Percentiles rank a stretch among this genome's conserved stretches.
These are phyloP conservation scores for Paulownia fortunei DNA, from an alignment of 257 asterid species.

Conservation along the genomic window DNA sequence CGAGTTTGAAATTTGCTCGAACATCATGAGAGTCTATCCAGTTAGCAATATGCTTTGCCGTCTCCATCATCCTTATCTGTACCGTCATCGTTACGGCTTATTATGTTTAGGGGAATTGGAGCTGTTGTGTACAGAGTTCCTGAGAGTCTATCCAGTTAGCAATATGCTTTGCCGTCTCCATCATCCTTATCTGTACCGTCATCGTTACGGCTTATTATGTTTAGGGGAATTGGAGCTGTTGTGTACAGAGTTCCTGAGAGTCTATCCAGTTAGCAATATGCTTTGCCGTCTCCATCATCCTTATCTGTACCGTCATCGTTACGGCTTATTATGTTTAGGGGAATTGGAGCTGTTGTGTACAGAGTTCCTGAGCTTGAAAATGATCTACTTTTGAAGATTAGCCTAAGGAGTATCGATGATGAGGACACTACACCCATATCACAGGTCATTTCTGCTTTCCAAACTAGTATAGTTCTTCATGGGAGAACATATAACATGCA, in stretches of 20 bases:
- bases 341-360: conserved; percentile 88
- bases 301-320: not conserved
- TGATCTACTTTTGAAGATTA: conserved; percentile 65
- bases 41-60: not conserved
- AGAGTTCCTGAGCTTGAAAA: conserved; percentile 78
- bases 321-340: conserved; percentile 47
- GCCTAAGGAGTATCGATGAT: conserved; percentile 69
- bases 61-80: not conserved
- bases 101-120: conserved; percentile 58
- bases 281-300: not conserved
- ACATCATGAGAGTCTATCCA: not conserved
- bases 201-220: not conserved
- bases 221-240: conserved; percentile 73
- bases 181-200: not conserved
- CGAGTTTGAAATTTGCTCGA: conserved; percentile 6
- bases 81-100: conserved; percentile 1
- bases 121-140: conserved; percentile 63
- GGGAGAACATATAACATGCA: conserved; percentile 13
- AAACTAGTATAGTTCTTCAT: not conserved
- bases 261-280: not conserved
- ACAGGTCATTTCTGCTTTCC: conserved; percentile 47
- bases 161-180: not conserved
- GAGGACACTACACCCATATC: conserved; percentile 92
- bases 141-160: not conserved
- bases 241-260: conserved; percentile 67